These are phyloP conservation scores for Oxytropis ochrocephala DNA, from an alignment of 306 rosid species.

Conservation along the genomic window DNA sequence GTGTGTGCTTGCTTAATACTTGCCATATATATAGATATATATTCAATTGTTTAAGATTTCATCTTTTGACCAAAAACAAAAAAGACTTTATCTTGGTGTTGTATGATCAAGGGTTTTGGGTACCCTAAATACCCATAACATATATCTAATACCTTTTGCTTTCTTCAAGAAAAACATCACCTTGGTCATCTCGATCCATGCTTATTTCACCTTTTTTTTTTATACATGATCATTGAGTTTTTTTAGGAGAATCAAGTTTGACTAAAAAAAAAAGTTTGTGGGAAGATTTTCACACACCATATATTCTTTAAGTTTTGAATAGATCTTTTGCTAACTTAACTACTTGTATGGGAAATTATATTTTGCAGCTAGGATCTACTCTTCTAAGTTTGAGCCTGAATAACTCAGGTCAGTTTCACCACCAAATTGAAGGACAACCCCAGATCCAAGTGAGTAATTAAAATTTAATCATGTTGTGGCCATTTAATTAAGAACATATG, in stretches of 20 bases:
- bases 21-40: neutral
- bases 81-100: no score
- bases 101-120: no score
- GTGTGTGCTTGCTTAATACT: neutral
- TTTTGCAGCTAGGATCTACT: slow-evolving; percentile 30
- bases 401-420: neutral
- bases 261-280: no score
- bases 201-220: neutral
- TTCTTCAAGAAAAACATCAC: neutral
- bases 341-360: neutral
- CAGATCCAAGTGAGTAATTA: slow-evolving; percentile 28
- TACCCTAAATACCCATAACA: no score
- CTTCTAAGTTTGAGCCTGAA: slow-evolving; percentile 22
- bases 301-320: neutral
- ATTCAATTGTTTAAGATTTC: neutral
- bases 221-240: neutral
- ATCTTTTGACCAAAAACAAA: no score
- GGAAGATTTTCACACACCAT: neutral
- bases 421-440: slow-evolving; percentile 7
- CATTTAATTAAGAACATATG: neutral
- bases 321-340: neutral
- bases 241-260: neutral
- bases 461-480: neutral
- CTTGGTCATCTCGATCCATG: neutral
- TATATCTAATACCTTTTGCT: no score